Percentiles rank a stretch among this genome's conserved stretches.
phyloP scores from a whole-genome alignment of 2,329 filamentous ascomycete species.

The Colletotrichum endophyticum region DNA sequence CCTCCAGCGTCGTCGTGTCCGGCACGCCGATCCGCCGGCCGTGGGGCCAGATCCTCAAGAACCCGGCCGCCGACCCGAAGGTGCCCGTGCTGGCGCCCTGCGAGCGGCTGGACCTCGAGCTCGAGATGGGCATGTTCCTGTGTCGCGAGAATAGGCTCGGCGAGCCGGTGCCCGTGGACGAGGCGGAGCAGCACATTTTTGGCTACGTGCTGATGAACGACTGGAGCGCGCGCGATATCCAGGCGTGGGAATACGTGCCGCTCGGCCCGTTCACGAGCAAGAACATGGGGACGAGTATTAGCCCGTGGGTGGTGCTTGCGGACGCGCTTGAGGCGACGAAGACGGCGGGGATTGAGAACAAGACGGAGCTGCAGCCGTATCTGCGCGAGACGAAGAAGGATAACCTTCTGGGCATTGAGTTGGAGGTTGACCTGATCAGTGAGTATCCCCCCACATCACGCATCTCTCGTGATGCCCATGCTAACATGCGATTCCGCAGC shows the following conservation, averaged over 20 bases:
- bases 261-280: conserved; percentile 69
- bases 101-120: conserved; percentile 73
- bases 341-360: conserved; percentile 32
- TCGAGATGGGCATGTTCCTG: conserved; percentile 80
- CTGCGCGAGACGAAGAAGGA: conserved; percentile 62
- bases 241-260: conserved; percentile 65
- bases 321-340: conserved; percentile 54
- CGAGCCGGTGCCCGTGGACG: conserved; percentile 65
- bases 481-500: conserved; percentile 26
- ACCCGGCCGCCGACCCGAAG: conserved; percentile 55
- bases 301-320: conserved; percentile 66
- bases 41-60: conserved; percentile 71
- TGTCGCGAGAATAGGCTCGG: conserved; percentile 70
- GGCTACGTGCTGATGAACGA: conserved; percentile 71
- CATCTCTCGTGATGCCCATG: rapidly evolving
- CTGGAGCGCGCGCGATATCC: conserved; percentile 68
- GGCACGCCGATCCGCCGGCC: conserved; percentile 76
- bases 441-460: conserved; percentile 20
- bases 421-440: conserved; percentile 45
- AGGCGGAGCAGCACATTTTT: conserved; percentile 77
- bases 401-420: conserved; percentile 39
- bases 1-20: conserved; percentile 76
- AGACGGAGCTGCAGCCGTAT: conserved; percentile 38
- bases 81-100: conserved; percentile 64
- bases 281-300: conserved; percentile 64